These are phyloP conservation scores for Fusarium cicatricum DNA, from an alignment of 2,329 filamentous ascomycete species.

Conservation along the genomic window DNA sequence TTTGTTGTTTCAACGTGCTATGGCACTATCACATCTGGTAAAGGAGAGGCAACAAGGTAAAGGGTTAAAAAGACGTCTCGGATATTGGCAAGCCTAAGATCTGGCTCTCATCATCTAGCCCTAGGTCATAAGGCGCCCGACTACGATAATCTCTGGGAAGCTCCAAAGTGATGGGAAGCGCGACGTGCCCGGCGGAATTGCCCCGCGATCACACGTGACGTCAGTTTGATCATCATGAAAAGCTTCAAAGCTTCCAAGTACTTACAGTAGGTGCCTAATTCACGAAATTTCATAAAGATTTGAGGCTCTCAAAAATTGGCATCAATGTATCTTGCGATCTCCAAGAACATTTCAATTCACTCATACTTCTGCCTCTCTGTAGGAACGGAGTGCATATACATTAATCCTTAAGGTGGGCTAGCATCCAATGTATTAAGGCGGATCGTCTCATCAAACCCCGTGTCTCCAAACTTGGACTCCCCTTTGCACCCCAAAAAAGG, in stretches of 20 bases:
- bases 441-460: background rate
- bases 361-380: too few species aligned
- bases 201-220: constrained; percentile 34
- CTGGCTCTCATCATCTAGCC: background rate
- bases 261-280: too few species aligned
- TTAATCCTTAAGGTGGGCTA: background rate
- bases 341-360: too few species aligned
- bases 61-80: too few species aligned
- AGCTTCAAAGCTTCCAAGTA: too few species aligned
- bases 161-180: background rate
- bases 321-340: too few species aligned
- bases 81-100: too few species aligned
- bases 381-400: too few species aligned
- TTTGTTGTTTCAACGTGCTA: background rate
- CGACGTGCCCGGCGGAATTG: constrained; percentile 31
- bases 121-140: background rate
- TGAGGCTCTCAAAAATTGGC: too few species aligned
- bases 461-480: background rate
- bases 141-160: background rate
- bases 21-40: too few species aligned
- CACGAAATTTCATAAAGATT: too few species aligned
- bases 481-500: background rate
- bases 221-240: too few species aligned
- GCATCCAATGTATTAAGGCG: background rate
- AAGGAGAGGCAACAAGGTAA: background rate